phyloP scores from a whole-genome alignment of 805 yeast species.

The Metschnikowia lachancei region DNA sequence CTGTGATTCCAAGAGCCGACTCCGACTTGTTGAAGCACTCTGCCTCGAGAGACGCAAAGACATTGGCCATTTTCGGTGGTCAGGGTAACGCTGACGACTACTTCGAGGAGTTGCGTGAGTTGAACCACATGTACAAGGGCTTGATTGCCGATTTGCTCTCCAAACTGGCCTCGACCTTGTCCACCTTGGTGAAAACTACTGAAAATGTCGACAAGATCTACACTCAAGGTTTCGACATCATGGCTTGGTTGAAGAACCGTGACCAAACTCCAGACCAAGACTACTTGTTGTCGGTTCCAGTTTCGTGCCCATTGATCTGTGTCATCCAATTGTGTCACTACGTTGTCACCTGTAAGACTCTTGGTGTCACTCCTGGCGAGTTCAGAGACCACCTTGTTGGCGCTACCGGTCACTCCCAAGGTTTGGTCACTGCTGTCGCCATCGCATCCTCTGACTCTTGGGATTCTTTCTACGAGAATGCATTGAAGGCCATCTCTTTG shows the following conservation, averaged over 20 bases:
- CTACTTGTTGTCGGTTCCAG: slow-evolving; percentile 85
- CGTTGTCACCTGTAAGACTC: slow-evolving; percentile 77
- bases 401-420: slow-evolving; percentile 88
- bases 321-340: slow-evolving; percentile 93
- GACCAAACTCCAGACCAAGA: slow-evolving; percentile 87
- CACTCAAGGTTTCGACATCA: slow-evolving; percentile 88
- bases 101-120: slow-evolving; percentile 90
- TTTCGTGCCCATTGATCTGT: slow-evolving; percentile 96
- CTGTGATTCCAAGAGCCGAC: slow-evolving; percentile 24
- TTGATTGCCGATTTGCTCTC: slow-evolving; percentile 68
- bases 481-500: slow-evolving; percentile 77
- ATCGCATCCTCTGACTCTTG: slow-evolving; percentile 78
- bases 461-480: slow-evolving; percentile 71
- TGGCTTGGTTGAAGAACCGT: slow-evolving; percentile 82
- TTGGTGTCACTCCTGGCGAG: slow-evolving; percentile 89
- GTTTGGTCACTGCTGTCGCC: slow-evolving; percentile 89
- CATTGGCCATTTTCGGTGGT: slow-evolving; percentile 93
- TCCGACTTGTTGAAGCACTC: slow-evolving; percentile 62
- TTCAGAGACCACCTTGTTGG: slow-evolving; percentile 66
- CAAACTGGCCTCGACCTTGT: slow-evolving; percentile 66
- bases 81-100: slow-evolving; percentile 98
- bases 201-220: slow-evolving; percentile 81
- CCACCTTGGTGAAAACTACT: slow-evolving; percentile 64
- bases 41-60: slow-evolving; percentile 52
- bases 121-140: slow-evolving; percentile 74